Evolutionary conservation across 352 stramenopile genomes (phyloP), one percentile per base, ranked within the genome.

Genomic region (Globisporangium canariense): DNA sequence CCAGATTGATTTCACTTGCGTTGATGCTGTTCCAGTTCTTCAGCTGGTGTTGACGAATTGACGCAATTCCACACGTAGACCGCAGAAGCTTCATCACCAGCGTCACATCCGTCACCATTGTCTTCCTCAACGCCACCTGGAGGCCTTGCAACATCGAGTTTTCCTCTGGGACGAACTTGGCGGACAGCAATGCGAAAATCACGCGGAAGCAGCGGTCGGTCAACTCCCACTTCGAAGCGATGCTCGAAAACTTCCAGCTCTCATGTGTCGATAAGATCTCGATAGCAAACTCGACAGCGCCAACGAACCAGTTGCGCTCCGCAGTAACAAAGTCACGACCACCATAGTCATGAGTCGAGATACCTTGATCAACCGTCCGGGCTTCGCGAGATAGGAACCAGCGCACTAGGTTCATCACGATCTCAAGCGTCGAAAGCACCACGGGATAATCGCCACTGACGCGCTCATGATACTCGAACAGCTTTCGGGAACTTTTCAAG

Each of bases 401-500:
- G 9, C 83, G 75, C 11, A 83, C 71, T 2, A 89, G 55, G 41
- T 81, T 82, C 65, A 86, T 76, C 20, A 85, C 74, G n/a, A 80
- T 74, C 20, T 84, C 74, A 40, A 84, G 69, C 1, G 77, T 78
- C 38, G 83, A 73, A 45, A 86, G 58, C 3, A 90, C 61, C 13
- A 79, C 76, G 0, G 76, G 68, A 22, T 91, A 91, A 28, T 76
- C 67, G 13, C 83, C 83, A 3, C 50, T 50, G 30, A 69, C 47
- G n/a, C 79, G 77, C 60, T 91, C 83, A 51, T 83, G 69, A 18
- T 76, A 65, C 22, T 89, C 83, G 58, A 90, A 89, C 3, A 90
- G 46, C 52, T 89, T 90, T 40, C 78, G 81, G 3, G 79, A 66
- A 40, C 70, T 83, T 55, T 79, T 77, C 8, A 88, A 51, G 52